A percentile compares a stretch with the other conserved stretches of the same genome.
Conservation (phyloP, 2,329 filamentous ascomycete genomes). For the Fusarium camptoceras region DNA sequence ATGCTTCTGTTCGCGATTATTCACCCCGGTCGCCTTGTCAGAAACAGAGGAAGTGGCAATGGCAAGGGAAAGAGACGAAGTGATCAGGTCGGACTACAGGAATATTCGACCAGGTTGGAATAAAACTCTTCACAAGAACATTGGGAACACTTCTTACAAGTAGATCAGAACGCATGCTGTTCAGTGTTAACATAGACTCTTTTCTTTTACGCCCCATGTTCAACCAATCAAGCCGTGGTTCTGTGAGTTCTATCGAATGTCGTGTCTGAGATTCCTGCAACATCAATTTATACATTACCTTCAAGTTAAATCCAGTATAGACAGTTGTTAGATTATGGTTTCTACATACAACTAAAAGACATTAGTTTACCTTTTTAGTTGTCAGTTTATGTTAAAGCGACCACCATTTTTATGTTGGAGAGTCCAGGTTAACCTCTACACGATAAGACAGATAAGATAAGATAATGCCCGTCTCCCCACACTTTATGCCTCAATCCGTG, state of each 20-base stretch:
- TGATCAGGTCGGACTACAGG: neutral
- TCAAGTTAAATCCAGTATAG: too few species aligned
- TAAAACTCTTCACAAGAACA: accelerated
- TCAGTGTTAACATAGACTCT: too few species aligned
- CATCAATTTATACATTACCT: too few species aligned
- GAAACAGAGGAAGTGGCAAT: neutral
- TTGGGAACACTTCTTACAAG: too few species aligned
- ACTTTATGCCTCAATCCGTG: neutral
- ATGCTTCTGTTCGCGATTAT: conserved; percentile 51
- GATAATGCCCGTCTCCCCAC: neutral
- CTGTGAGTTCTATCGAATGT: too few species aligned
- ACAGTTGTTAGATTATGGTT: too few species aligned
- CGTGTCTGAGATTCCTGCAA: too few species aligned
- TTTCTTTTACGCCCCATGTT: too few species aligned
- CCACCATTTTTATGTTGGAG: neutral
- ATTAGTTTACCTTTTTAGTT: too few species aligned
- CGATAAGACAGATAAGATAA: conserved; percentile 20
- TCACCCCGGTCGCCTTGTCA: conserved; percentile 11
- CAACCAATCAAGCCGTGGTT: too few species aligned
- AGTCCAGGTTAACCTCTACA: neutral
- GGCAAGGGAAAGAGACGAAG: neutral
- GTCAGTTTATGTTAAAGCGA: too few species aligned
- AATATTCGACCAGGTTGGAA: neutral
- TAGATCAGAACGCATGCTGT: too few species aligned
- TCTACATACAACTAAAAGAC: neutral